Conservation (phyloP, 371 early-diverging fungal genomes). For the Mucor lusitanicus region DNA sequence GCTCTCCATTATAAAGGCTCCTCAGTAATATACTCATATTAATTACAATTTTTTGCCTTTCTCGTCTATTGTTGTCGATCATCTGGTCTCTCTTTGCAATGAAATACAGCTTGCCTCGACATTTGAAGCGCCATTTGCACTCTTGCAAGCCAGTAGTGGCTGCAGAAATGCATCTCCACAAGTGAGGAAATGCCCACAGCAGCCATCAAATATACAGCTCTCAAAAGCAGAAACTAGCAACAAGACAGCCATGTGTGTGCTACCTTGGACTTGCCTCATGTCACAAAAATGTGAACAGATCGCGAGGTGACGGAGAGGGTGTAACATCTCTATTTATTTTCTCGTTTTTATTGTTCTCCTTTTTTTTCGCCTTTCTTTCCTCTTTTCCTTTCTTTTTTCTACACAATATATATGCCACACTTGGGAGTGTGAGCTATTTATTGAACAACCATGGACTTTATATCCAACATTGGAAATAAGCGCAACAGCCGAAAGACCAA, state of each 20-base stretch:
- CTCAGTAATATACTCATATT: no score
- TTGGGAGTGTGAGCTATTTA: conserved; percentile 8
- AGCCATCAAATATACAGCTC: neutral
- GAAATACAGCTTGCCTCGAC: neutral
- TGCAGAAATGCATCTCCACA: no score
- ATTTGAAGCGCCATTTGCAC: neutral
- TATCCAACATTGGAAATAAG: conserved; percentile 29
- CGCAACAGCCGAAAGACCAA: conserved; percentile 23
- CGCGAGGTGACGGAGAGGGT: conserved; percentile 13
- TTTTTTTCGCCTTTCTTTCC: neutral
- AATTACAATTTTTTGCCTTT: no score
- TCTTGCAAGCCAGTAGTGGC: no score
- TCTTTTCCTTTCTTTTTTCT: neutral
- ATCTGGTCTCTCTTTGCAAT: neutral
- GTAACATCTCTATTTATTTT: conserved; percentile 7
- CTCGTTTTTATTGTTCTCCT: conserved; percentile 5
- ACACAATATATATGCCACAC: conserved; percentile 7
- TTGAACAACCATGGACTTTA: conserved; percentile 23
- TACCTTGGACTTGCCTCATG: neutral
- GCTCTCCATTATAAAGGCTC: no score
- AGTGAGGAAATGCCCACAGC: no score
- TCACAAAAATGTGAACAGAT: conserved; percentile 6
- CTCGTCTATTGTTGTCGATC: no score
- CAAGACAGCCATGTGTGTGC: neutral
- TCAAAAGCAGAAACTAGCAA: neutral